phyloP scores from a whole-genome alignment of 441 rosid species.

The Erodium texanum region DNA sequence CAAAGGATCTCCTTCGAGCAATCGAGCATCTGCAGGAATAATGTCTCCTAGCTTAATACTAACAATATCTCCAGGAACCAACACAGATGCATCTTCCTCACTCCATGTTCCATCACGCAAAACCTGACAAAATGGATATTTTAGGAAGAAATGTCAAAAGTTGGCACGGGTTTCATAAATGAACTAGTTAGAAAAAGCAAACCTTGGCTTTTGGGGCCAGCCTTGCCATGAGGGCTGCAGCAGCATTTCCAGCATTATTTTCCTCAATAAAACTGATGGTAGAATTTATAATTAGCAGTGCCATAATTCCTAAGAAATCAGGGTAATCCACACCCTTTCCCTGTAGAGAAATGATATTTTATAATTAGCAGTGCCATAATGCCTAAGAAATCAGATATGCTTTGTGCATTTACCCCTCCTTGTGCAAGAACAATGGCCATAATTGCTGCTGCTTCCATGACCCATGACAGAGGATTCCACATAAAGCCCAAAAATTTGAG shows the following conservation, averaged over 20 bases:
- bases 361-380: no score
- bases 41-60: slow-evolving; percentile 95
- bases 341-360: slow-evolving; percentile 34
- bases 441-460: slow-evolving; percentile 92
- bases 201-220: slow-evolving; percentile 87
- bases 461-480: slow-evolving; percentile 96
- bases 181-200: slow-evolving; percentile 8
- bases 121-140: slow-evolving; percentile 37
- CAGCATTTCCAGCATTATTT: slow-evolving; percentile 93
- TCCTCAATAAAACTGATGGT: slow-evolving; percentile 92
- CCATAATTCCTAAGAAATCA: slow-evolving; percentile 79
- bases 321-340: slow-evolving; percentile 90
- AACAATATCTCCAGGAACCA: slow-evolving; percentile 90
- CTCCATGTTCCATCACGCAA: slow-evolving; percentile 89
- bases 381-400: background rate
- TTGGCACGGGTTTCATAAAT: background rate
- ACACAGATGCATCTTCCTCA: slow-evolving; percentile 63
- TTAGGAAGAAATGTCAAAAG: background rate
- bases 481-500: slow-evolving; percentile 71
- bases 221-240: slow-evolving; percentile 85
- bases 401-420: slow-evolving; percentile 47
- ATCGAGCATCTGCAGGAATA: slow-evolving; percentile 83
- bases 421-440: slow-evolving; percentile 86
- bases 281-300: slow-evolving; percentile 73
- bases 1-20: slow-evolving; percentile 88